phyloP scores from a whole-genome alignment of 2,329 filamentous ascomycete genomes.

The Dryadomyces quercivorus region DNA sequence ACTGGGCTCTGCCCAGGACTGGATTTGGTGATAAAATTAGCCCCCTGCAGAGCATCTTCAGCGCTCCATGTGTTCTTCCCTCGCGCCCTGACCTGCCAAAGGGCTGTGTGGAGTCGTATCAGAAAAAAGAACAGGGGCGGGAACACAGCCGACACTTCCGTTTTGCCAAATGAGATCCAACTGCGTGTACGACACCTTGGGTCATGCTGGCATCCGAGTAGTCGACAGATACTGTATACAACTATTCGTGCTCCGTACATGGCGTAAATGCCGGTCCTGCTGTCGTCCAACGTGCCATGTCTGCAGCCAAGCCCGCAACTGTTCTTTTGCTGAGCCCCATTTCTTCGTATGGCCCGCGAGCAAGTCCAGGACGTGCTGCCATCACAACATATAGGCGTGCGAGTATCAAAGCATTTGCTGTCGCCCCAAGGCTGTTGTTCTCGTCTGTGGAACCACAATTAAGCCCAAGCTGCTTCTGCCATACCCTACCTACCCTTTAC shows the following conservation, averaged over 20 bases:
- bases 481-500: background rate
- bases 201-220: background rate
- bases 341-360: too few relatives aligned
- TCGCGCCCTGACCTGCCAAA: too few relatives aligned
- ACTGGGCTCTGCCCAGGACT: background rate
- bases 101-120: background rate
- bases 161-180: background rate
- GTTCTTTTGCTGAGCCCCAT: too few relatives aligned
- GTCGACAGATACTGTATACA: background rate
- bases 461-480: background rate
- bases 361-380: too few relatives aligned
- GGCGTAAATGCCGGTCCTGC: background rate
- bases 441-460: background rate
- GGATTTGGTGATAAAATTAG: background rate
- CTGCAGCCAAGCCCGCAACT: background rate
- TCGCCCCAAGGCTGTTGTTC: background rate
- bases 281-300: background rate
- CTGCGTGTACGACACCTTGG: background rate
- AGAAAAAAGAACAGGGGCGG: background rate
- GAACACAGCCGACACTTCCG: background rate
- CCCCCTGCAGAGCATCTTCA: background rate
- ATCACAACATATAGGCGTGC: background rate
- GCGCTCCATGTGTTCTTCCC: background rate
- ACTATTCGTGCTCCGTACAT: background rate
- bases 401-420: background rate